phyloP scores from a whole-genome alignment of 441 rosid species.

The Francoa sonchifolia region DNA sequence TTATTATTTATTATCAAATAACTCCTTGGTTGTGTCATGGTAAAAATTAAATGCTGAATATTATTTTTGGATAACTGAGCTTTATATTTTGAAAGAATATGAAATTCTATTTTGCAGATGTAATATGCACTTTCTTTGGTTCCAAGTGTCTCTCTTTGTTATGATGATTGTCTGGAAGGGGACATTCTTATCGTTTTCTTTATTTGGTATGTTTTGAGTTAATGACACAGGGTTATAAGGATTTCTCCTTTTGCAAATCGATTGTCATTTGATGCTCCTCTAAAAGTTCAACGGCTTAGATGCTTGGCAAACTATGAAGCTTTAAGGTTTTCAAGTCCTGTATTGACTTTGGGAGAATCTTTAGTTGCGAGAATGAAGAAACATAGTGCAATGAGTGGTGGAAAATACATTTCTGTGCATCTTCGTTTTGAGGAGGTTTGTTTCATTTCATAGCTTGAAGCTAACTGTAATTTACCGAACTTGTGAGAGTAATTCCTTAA shows the following conservation, averaged over 20 bases:
- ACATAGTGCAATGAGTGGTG: conserved; percentile 59
- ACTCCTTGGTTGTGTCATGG: too few relatives aligned
- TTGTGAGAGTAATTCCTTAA: conserved; percentile 1
- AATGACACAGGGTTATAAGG: conserved; percentile 69
- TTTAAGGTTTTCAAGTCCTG: conserved; percentile 64
- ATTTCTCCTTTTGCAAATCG: conserved; percentile 99
- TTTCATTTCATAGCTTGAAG: conserved; percentile 2
- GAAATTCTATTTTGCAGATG: too few relatives aligned
- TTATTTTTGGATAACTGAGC: too few relatives aligned
- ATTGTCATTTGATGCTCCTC: conserved; percentile 93
- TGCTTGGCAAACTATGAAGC: conserved; percentile 96
- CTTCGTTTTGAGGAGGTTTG: conserved; percentile 99
- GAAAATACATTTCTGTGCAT: conserved; percentile 88
- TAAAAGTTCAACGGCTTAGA: conserved; percentile 81
- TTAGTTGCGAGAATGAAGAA: conserved; percentile 91
- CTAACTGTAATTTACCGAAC: conserved; percentile 2
- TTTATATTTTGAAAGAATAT: too few relatives aligned
- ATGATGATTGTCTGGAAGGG: not conserved
- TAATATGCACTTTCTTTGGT: too few relatives aligned
- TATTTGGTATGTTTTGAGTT: conserved; percentile 7
- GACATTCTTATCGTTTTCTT: not conserved
- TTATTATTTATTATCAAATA: not conserved
- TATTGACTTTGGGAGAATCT: conserved; percentile 62
- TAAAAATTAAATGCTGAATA: too few relatives aligned
- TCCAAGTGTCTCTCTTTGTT: conserved; percentile 6